Evolutionary conservation across 2,329 filamentous ascomycete species (phyloP).

Genomic region (Pestalotiopsis sp.): DNA sequence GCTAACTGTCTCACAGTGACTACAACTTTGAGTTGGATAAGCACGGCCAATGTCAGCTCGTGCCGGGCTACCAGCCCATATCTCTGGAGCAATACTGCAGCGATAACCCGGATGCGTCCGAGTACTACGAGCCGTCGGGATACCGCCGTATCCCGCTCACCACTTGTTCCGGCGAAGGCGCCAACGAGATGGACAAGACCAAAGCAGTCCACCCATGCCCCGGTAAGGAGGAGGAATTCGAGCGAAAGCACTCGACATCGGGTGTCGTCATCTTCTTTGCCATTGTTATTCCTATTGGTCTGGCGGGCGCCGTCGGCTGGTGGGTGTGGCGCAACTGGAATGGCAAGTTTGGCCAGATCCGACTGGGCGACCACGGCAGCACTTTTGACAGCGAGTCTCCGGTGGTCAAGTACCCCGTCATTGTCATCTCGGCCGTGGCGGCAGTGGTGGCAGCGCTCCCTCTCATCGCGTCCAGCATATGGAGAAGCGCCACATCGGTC

Average conservation of each 20-base stretch:
- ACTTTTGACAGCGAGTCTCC: conserved; percentile 71
- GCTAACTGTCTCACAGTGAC: conserved; percentile 60
- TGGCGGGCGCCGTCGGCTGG: conserved; percentile 76
- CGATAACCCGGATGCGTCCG: conserved; percentile 66
- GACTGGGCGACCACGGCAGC: conserved; percentile 71
- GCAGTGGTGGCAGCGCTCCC: conserved; percentile 67
- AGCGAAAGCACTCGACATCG: conserved; percentile 69
- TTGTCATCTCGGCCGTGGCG: conserved; percentile 66
- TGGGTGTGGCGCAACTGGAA: conserved; percentile 86
- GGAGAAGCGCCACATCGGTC: conserved; percentile 62
- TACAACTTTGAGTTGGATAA: conserved; percentile 87
- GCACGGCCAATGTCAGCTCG: conserved; percentile 77
- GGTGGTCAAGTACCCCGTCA: conserved; percentile 82
- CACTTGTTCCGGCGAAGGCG: conserved; percentile 76
- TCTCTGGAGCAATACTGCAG: conserved; percentile 53
- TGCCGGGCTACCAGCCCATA: conserved; percentile 69
- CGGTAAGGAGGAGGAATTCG: conserved; percentile 80
- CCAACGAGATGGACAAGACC: conserved; percentile 68
- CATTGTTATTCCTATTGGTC: conserved; percentile 72
- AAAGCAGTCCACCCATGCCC: conserved; percentile 67
- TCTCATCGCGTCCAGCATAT: conserved; percentile 71
- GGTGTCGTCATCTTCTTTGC: conserved; percentile 83
- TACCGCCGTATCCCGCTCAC: conserved; percentile 90
- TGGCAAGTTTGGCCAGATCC: conserved; percentile 88
- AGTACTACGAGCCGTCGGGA: conserved; percentile 84